phyloP scores from a whole-genome alignment of 2,329 filamentous ascomycete genomes.

The Exophiala spinifera region DNA sequence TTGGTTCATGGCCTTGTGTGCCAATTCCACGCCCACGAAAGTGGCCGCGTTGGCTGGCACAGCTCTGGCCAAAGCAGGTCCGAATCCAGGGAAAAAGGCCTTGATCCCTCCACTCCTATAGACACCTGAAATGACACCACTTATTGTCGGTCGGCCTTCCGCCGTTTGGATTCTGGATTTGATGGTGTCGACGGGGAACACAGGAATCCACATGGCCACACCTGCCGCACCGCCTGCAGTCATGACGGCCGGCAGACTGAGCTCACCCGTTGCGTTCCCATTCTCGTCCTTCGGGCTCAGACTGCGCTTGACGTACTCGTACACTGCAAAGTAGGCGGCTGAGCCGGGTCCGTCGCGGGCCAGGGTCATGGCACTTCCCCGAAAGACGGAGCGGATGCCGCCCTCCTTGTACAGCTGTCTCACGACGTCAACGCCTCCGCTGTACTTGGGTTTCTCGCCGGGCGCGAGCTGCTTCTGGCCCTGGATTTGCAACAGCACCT shows the following conservation, averaged over 20 bases:
- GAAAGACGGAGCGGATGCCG: constrained; percentile 86
- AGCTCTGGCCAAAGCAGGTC: constrained; percentile 84
- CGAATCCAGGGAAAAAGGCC: constrained; percentile 97
- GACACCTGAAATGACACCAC: constrained; percentile 75
- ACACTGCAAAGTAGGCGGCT: constrained; percentile 94
- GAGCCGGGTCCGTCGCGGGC: constrained; percentile 90
- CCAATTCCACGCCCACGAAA: constrained; percentile 59
- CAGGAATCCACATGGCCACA: constrained; percentile 98
- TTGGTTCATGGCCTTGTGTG: constrained; percentile 50
- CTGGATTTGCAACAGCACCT: constrained; percentile 97
- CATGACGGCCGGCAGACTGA: constrained; percentile 79
- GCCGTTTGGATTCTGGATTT: constrained; percentile 92
- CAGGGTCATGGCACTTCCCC: constrained; percentile 83
- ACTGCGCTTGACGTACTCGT: constrained; percentile 88
- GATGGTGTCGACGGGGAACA: constrained; percentile 96
- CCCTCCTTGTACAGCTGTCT: constrained; percentile 89
- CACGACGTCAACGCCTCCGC: constrained; percentile 83
- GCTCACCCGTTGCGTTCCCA: constrained; percentile 69
- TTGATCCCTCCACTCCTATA: constrained; percentile 78
- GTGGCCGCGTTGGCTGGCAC: constrained; percentile 96
- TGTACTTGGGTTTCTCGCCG: constrained; percentile 90
- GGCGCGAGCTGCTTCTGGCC: constrained; percentile 81
- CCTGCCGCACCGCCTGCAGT: constrained; percentile 85
- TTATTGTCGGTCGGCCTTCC: constrained; percentile 76
- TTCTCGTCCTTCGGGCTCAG: constrained; percentile 78